Base-by-base conservation (phyloP, 2,329 filamentous ascomycete genomes). In the Arthrobotrys sinensis region DNA sequence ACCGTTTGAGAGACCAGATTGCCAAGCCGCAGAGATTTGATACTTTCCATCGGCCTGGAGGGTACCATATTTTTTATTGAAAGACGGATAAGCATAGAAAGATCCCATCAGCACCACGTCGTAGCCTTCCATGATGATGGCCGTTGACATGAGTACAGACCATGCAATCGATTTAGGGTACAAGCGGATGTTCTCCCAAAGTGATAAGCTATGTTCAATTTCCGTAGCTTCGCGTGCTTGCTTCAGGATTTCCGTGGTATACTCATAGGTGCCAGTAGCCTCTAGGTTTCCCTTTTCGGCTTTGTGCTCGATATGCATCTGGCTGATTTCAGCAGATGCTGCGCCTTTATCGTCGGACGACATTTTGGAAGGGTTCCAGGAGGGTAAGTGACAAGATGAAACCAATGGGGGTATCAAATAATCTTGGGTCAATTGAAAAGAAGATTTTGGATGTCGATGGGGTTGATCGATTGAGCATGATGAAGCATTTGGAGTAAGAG, bases 161-260 rank as follows among this genome's bases (percentile, higher is more conserved):
- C 83, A 86, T 2, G 80, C 73, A 5, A 84, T 52, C 5, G 67
- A 21, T 16, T 38, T 48, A 7, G 53, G 67, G 83, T 97, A 97
- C 34, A 96, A 87, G 82, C 87, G 90, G 83, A 97, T 88, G 80
- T 93, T 93, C 85, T 97, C 90, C 83, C 88, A 83, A 72, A 97
- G 86, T 52, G 88, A 91, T 91, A 93, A 93, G 12, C 86, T 87
- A 80, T 90, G 91, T 84, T 91, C 89, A 12, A 40, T 40, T 38
- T 67, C 48, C 1, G 64, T 53, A 12, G 64, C 64, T 52, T 67
- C 45, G 19, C 48, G 60, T 16, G 43, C 43, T 45, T 64, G 60
- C 40, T 48, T 46, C 1, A 46, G 40, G 8, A 64, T 45, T 21
- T 65, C 62, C 6, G 16, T 38, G 6, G 32, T 12, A 38, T 52